Base-by-base conservation (phyloP, 805 yeast genomes). In the Candida incommunis region DNA sequence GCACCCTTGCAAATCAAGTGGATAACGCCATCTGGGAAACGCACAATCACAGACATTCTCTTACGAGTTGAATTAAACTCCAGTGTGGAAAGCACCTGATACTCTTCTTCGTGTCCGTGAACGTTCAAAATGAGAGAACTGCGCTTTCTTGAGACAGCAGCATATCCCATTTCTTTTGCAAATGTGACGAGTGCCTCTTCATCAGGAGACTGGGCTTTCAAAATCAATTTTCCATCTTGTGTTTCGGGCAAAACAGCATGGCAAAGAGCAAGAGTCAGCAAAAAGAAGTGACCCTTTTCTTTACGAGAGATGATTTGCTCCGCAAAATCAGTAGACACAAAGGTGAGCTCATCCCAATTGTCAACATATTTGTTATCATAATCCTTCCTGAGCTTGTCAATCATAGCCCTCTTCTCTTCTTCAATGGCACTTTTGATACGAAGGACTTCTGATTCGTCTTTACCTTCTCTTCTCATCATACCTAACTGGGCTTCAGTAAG, bases 141-240 rank as follows among this genome's bases (percentile, higher is more conserved):
- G 56, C 81, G 68, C 20, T 69, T 68, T 40, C 77, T 67, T 40
- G 72, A 80, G 21, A 70, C 61, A 56, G 80, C 74, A 0, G 74
- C 78, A 51, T 78, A 70, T 7, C 94, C 94, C 24, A 82, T 53
- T 57, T 81, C 90, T 43, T 83, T 66, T 1, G 90, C 90, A 41
- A 74, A 79, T 1, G 80, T 68, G n/a, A 83, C 90, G 45, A 82
- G 67, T 0, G 92, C 88, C 37, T 80, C 76, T 59, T 82, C 94
- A 64, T 82, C 94, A 0, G 94, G 94, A 5, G 87, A 80, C 56
- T 82, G 88, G 1, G 90, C 88, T 54, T 81, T 80, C 63, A 75
- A 79, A 23, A 69, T 68, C 37, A 76, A 58, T 26, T 61, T 56
- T 5, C 57, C 58, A n/a, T 56, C 52, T 11, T 56, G 61, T 2